Evolutionary conservation across 148 eudicot genomes (phyloP), one percentile per base, ranked within the genome.

Genomic region (Nepenthes mirabilis): DNA sequence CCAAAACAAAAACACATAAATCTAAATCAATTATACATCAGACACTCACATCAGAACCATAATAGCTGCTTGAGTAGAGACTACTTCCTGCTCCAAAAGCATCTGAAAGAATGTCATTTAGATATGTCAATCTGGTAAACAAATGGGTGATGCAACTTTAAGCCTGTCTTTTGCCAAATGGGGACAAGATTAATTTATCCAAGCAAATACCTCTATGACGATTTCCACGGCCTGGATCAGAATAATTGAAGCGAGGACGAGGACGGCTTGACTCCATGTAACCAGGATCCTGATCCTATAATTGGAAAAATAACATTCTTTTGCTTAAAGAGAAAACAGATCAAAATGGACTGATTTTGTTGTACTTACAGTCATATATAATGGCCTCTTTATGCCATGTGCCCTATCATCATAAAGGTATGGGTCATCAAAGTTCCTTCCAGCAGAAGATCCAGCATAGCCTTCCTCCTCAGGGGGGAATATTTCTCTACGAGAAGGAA

Each of bases 351-450:
- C 37, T 50, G n/a, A 36, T 43, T 54, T 50, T 48, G 14, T 53
- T 23, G 56, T 55, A 63, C 87, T 81, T 76, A 89, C 94, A 52
- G 72, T 73, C 89, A 78, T 77, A 58, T 68, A 73, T 60, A 65
- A 83, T 36, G 97, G 88, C 3, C 97, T 76, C 65, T 89, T 89
- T 5, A 58, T 68, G 47, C 94, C 94, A 73, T 60, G 90, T 14
- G 73, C 59, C 56, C 65, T 55, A n/a, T 74, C 81, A 71, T 78
- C 81, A 72, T 86, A 78, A 52, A 57, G 48, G 59, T 82, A 80
- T 32, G 87, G 84, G 47, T 89, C 94, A 69, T 83, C 90, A 68
- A 68, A 77, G 33, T 73, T 80, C 70, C 86, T 83, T 47, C 82
- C 87, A 66, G 64, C 56, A 33, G 55, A 78, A 55, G 89, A 65